These are phyloP conservation scores for Glonium stellatum DNA, from an alignment of 495 filamentous ascomycete genomes.

Conservation along the genomic window DNA sequence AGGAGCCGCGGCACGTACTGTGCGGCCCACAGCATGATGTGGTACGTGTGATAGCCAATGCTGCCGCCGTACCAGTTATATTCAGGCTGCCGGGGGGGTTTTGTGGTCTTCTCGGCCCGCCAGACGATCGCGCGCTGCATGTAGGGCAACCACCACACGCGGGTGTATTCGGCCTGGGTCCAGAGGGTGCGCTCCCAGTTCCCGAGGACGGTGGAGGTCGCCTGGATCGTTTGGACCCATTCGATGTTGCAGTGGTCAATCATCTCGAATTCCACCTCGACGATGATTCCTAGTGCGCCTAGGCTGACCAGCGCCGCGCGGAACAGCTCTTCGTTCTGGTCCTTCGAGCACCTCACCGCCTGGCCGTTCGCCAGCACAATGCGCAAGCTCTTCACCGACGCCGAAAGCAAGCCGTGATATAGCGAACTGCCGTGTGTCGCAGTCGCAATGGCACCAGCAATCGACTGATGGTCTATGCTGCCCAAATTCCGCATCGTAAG, in stretches of 20 bases:
- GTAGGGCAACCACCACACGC: slow-evolving; percentile 98
- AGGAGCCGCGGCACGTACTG: slow-evolving; percentile 73
- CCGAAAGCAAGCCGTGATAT: slow-evolving; percentile 73
- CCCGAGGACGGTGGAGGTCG: slow-evolving; percentile 57
- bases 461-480: slow-evolving; percentile 88
- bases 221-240: slow-evolving; percentile 75
- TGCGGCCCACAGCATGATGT: slow-evolving; percentile 72
- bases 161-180: slow-evolving; percentile 77
- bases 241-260: slow-evolving; percentile 68
- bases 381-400: slow-evolving; percentile 62
- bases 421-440: slow-evolving; percentile 88
- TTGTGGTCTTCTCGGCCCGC: slow-evolving; percentile 68
- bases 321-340: slow-evolving; percentile 70
- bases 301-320: slow-evolving; percentile 80
- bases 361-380: slow-evolving; percentile 80
- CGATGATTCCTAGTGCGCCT: slow-evolving; percentile 84
- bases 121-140: slow-evolving; percentile 77
- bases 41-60: slow-evolving; percentile 82
- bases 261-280: slow-evolving; percentile 77
- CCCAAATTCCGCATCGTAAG: slow-evolving; percentile 83
- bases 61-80: slow-evolving; percentile 69
- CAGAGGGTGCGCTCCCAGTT: slow-evolving; percentile 72
- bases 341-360: slow-evolving; percentile 62
- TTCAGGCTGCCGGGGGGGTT: slow-evolving; percentile 43
- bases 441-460: slow-evolving; percentile 87